Evolutionary conservation across 106 monocot genomes (phyloP).

Genomic region (Phalaenopsis equestris): DNA sequence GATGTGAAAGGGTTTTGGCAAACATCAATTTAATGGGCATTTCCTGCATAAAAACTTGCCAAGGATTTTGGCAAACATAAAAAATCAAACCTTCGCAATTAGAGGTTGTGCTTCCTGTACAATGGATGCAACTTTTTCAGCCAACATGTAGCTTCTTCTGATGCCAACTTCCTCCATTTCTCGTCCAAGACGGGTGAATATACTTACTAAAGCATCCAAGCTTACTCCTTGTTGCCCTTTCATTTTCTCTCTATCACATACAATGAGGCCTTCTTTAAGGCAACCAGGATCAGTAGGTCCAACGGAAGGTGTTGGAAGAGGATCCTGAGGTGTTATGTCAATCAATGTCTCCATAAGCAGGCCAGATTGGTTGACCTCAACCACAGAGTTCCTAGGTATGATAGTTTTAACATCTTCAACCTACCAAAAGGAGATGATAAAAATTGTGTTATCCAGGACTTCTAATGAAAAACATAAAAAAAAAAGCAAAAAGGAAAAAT

Average conservation of each 20-base stretch:
- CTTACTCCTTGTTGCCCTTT: slow-evolving; percentile 80
- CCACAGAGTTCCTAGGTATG: slow-evolving; percentile 78
- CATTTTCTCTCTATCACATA: slow-evolving; percentile 81
- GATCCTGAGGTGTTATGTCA: slow-evolving; percentile 87
- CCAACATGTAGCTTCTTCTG: slow-evolving; percentile 57
- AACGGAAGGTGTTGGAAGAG: slow-evolving; percentile 67
- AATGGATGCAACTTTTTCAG: slow-evolving; percentile 75
- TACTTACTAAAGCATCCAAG: slow-evolving; percentile 88
- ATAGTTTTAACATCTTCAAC: slow-evolving; percentile 89
- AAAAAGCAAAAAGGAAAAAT: too few relatives aligned
- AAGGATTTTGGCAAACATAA: background rate
- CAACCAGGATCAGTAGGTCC: slow-evolving; percentile 74
- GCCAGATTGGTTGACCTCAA: slow-evolving; percentile 97
- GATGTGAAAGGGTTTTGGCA: background rate
- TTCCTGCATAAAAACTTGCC: background rate
- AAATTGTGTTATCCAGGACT: background rate
- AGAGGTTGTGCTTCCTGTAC: slow-evolving; percentile 84
- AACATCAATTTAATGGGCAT: background rate
- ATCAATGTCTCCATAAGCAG: slow-evolving; percentile 97
- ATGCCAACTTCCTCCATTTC: slow-evolving; percentile 90
- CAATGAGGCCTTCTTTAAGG: slow-evolving; percentile 71
- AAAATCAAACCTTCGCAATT: slow-evolving; percentile 49
- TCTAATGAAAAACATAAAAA: too few relatives aligned
- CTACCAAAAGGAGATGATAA: slow-evolving; percentile 23
- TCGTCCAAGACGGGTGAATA: slow-evolving; percentile 85